Percentiles rank a stretch among this genome's conserved stretches.
Conservation (phyloP, 768 basidiomycete genomes). For the Calocybe cyanea region DNA sequence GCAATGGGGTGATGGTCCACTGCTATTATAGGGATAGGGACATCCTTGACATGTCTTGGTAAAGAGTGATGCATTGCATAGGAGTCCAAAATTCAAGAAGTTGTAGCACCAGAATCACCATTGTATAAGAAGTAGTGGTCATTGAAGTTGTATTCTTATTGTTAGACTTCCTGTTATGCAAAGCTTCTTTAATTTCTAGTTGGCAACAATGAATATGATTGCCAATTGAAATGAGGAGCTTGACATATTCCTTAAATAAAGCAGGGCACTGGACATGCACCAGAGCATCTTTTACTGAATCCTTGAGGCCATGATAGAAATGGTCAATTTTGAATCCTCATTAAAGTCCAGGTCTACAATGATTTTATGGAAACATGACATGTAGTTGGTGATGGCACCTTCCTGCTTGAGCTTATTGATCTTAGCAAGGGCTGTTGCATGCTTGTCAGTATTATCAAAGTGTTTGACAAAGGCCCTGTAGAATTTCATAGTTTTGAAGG, state of each 20-base stretch:
- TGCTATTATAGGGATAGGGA: slow-evolving; percentile 25
- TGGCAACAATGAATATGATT: slow-evolving; percentile 20
- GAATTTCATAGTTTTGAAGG: not conserved
- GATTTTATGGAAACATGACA: not conserved
- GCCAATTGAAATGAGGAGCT: slow-evolving; percentile 21
- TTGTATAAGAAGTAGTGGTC: not conserved
- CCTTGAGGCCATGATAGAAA: no score
- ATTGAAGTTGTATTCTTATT: slow-evolving; percentile 4
- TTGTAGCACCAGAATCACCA: slow-evolving; percentile 30
- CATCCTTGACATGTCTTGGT: slow-evolving; percentile 23
- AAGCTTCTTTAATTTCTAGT: slow-evolving; percentile 9
- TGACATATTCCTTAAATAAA: slow-evolving; percentile 17
- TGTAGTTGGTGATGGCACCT: no score
- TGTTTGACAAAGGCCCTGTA: not conserved
- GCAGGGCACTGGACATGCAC: slow-evolving; percentile 2
- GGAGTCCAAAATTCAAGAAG: slow-evolving; percentile 32
- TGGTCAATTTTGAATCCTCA: no score
- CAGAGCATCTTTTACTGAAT: not conserved
- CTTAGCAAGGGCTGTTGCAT: not conserved
- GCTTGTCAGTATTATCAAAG: not conserved
- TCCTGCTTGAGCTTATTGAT: not conserved
- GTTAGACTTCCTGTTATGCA: not conserved
- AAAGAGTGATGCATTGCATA: slow-evolving; percentile 30
- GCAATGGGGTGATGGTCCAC: slow-evolving; percentile 26
- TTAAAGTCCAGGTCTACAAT: not conserved